Evolutionary conservation across 768 basidiomycete genomes (phyloP), one percentile per base, ranked within the genome.

Genomic region (Gloeophyllum trabeum): DNA sequence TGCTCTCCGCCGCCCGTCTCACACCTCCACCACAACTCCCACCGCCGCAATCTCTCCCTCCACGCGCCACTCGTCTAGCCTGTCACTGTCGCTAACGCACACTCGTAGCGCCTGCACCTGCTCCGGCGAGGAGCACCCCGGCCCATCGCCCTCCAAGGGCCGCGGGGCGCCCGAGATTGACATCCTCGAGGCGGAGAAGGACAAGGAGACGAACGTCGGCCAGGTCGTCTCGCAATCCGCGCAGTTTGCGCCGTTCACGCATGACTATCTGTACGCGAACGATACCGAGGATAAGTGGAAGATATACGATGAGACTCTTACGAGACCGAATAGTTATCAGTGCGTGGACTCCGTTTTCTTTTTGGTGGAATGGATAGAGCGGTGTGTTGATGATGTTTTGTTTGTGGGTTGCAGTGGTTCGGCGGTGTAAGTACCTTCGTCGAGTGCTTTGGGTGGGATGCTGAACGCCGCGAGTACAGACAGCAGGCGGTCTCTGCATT

Each of bases 111-210:
- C 86, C 0, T 90, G 86, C 54, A 85, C 86, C 1, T 91, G 87
- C 53, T 64, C 79, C 0, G 70, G 67, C 12, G 73, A 76, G 39
- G 83, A 87, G 46, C 88, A 91, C 55, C 88, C 87, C 0, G 88
- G 88, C 1, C 88, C 88, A 0, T 40, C 22, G 4, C 53, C 54
- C 36, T 61, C 24, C 38, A 48, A 40, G 16, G 86, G 87, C 7
- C 78, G 87, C 38, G 79, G 79, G 3, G 76, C 82, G 0, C 86
- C 86, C 3, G 85, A 91, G 59, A 87, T 91, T 53, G 87, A 90
- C 57, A 67, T 89, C 44, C 67, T 89, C 45, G 86, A 91, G 59
- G 81, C 79, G 0, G 79, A 85, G 54, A 69, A 67, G 52, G 73
- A 79, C 63, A 81, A 81, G 53, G n/a, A n/a, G n/a, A n/a, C n/a